These are phyloP conservation scores for Skeletonema menzelii DNA, from an alignment of 108 stramenopile genomes.

Conservation along the genomic window DNA sequence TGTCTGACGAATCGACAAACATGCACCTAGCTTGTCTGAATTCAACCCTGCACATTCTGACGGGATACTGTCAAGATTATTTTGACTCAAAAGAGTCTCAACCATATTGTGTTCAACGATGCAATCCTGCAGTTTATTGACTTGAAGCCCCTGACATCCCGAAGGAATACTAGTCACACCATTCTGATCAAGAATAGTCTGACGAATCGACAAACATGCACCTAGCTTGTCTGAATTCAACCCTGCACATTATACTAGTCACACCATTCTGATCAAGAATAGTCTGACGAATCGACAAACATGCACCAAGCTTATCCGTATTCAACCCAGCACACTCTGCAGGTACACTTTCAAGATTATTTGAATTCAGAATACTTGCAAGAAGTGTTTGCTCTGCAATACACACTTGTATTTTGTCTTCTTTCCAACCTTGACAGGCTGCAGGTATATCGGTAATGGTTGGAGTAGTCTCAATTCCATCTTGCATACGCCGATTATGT, in stretches of 20 bases:
- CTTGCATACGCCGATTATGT: neutral
- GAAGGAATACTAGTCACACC: neutral
- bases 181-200: neutral
- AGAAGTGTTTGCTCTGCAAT: neutral
- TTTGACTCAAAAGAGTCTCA: neutral
- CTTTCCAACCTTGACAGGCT: neutral
- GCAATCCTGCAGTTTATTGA: neutral
- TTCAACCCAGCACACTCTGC: neutral
- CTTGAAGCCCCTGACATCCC: neutral
- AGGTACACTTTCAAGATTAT: neutral
- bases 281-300: neutral
- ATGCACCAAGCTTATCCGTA: neutral
- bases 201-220: neutral
- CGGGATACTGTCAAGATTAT: neutral
- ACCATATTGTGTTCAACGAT: neutral
- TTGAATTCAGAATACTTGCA: neutral
- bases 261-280: neutral
- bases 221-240: neutral
- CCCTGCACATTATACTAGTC: neutral
- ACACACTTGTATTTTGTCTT: neutral
- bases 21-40: neutral
- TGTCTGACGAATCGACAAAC: neutral
- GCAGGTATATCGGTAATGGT: neutral
- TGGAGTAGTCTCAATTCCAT: neutral
- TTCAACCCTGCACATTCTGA: neutral